Base-by-base conservation (phyloP, 805 yeast genomes). In the Debaryomyces tyrocola region DNA sequence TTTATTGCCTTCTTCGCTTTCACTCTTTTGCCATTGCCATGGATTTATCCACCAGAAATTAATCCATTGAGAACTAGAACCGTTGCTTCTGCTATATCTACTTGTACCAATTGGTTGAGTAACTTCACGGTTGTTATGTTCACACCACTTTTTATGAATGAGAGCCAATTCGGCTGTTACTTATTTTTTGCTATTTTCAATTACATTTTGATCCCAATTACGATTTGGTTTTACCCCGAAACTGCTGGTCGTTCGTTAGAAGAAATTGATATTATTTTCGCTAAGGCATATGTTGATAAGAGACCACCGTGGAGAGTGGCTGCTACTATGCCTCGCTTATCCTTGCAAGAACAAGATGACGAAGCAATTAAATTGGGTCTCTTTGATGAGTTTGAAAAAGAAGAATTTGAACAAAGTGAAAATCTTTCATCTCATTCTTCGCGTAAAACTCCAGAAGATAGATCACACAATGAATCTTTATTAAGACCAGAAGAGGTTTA, bases 241-340 rank as follows among this genome's bases (percentile, higher is more conserved):
- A 85, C 90, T 40, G 83, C 85, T 34, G 88, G 88, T 45, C 77
- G 88, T 60, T 74, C 86, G 34, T 74, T 85, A 63, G 90, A 85
- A 64, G 89, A 84, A 59, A 79, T 85, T 62, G 91, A 85, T 46
- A 52, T 60, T 45, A 63, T 63, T 29, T 79, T 67, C 54, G 84
- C 85, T 58, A 78, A 75, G 66, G 76, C 83, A 3, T 60, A 71
- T 55, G 71, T 62, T 31, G 87, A 83, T 50, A 73, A 74, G 43
- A 72, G 71, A 48, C 74, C 71, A 43, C 77, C 82, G 15, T 82
- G 71, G 74, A 69, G 77, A 58, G 82, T 83, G 39, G 87, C 88
- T 37, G 67, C 72, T 34, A 64, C 71, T 46, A 54, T 83, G 74
- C 86, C 86, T 35, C 76, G 75, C 61, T 68, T 83, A 46, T 56